phyloP scores from a whole-genome alignment of 2,329 filamentous ascomycete species.

The Aspergillus puulaauensis region DNA sequence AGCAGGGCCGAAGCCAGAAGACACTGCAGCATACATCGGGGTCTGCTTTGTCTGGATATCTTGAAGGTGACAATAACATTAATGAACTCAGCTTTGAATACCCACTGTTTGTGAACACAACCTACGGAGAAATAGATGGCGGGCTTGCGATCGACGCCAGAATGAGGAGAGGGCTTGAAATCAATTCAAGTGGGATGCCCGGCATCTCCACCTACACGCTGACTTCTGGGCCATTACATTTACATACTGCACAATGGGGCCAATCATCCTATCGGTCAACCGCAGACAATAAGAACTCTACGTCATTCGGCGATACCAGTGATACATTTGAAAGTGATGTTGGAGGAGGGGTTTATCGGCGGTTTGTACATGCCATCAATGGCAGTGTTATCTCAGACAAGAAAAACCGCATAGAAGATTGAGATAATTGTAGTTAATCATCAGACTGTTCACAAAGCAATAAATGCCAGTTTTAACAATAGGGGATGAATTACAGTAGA shows the following conservation, averaged over 20 bases:
- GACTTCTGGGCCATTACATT: conserved; percentile 25
- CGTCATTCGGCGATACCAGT: conserved; percentile 28
- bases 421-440: no score
- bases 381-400: conserved; percentile 25
- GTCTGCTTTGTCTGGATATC: conserved; percentile 20
- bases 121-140: conserved; percentile 47
- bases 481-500: no score
- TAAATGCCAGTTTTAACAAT: no score
- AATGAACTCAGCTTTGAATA: conserved; percentile 53
- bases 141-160: conserved; percentile 50
- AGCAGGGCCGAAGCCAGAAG: conserved; percentile 55
- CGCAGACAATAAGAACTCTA: conserved; percentile 20
- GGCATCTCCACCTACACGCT: conserved; percentile 63
- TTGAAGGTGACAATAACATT: conserved; percentile 38
- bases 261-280: conserved; percentile 26
- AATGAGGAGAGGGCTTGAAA: conserved; percentile 52
- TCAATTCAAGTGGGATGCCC: conserved; percentile 40
- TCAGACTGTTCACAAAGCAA: no score
- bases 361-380: conserved; percentile 27
- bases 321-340: conserved; percentile 26
- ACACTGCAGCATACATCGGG: conserved; percentile 55
- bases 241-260: conserved; percentile 31
- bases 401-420: neutral
- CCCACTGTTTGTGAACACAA: conserved; percentile 60
- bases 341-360: conserved; percentile 21